Percentiles rank a stretch among this genome's conserved stretches.
These are phyloP conservation scores for Hemisphaericaspora xylofermentans DNA, from an alignment of 1,139 yeast species.

Conservation along the genomic window DNA sequence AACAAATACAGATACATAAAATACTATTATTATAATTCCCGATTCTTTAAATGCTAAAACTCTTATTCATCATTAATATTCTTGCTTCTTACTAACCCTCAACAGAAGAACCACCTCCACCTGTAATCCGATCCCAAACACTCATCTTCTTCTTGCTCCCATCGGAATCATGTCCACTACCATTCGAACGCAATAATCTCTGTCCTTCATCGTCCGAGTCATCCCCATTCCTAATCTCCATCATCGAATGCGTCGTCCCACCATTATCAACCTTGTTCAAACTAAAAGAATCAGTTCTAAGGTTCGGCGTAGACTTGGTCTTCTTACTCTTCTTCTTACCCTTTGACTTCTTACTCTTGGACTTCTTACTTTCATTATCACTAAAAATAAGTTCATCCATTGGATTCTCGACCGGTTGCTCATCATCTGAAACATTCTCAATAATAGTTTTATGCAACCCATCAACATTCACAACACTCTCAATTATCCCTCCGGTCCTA, in stretches of 20 bases:
- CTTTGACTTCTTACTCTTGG: conserved; percentile 7
- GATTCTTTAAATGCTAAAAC: too few relatives aligned
- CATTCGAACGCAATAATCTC: not conserved
- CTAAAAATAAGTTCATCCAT: not conserved
- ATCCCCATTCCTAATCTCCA: not conserved
- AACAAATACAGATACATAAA: too few relatives aligned
- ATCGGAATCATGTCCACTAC: conserved; percentile 1
- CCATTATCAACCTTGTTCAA: conserved; percentile 8
- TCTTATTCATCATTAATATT: too few relatives aligned
- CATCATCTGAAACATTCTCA: conserved; percentile 53
- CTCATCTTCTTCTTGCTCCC: conserved; percentile 1
- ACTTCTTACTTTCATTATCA: conserved; percentile 1
- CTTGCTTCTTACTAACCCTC: too few relatives aligned
- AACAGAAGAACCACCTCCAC: not conserved
- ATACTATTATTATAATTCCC: too few relatives aligned
- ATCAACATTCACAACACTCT: conserved; percentile 77
- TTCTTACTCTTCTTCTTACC: conserved; percentile 6
- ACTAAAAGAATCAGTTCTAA: conserved; percentile 7
- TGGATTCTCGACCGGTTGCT: conserved; percentile 11
- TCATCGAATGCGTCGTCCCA: not conserved
- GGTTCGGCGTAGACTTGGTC: not conserved
- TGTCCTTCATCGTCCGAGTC: not conserved
- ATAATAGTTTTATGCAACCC: conserved; percentile 89
- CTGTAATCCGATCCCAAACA: conserved; percentile 6
- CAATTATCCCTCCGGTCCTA: conserved; percentile 73